These are phyloP conservation scores for Penicillium pulvis DNA, from an alignment of 495 filamentous ascomycete species.

Conservation along the genomic window DNA sequence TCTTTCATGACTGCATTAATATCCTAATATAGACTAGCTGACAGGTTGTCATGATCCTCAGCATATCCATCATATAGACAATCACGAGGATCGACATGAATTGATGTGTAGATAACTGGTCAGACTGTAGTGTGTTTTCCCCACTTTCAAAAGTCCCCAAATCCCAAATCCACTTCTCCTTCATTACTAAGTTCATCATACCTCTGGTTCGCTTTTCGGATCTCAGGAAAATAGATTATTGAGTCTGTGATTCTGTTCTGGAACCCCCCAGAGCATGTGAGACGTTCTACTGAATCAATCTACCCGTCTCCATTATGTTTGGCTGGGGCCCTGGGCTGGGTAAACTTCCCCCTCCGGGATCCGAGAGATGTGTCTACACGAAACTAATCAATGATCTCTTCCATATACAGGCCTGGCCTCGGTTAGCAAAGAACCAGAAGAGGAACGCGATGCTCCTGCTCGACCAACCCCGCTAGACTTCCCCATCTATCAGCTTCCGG, in stretches of 20 bases:
- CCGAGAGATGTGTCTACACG: background rate
- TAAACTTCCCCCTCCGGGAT: conserved; percentile 23
- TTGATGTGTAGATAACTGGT: background rate
- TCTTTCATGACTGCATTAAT: background rate
- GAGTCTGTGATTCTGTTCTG: conserved; percentile 2
- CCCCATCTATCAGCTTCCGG: conserved; percentile 43
- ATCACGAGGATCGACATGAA: background rate
- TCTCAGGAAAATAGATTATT: background rate
- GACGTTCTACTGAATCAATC: background rate
- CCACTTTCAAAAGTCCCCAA: conserved; percentile 11
- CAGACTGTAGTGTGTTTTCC: conserved; percentile 2
- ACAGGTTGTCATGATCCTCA: background rate
- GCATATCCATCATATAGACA: background rate
- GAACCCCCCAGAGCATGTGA: conserved; percentile 18
- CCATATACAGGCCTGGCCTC: conserved; percentile 33
- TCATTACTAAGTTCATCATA: background rate
- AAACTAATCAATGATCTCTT: background rate
- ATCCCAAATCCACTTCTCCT: background rate
- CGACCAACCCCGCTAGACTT: conserved; percentile 52
- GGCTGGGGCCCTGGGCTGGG: conserved; percentile 41
- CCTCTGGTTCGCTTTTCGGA: background rate
- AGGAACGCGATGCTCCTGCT: conserved; percentile 48
- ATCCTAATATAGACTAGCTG: background rate
- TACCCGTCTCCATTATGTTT: conserved; percentile 31
- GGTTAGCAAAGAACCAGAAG: conserved; percentile 40